Evolutionary conservation across 345 rosid species (phyloP).

Genomic region (Eutrema yunnanense): DNA sequence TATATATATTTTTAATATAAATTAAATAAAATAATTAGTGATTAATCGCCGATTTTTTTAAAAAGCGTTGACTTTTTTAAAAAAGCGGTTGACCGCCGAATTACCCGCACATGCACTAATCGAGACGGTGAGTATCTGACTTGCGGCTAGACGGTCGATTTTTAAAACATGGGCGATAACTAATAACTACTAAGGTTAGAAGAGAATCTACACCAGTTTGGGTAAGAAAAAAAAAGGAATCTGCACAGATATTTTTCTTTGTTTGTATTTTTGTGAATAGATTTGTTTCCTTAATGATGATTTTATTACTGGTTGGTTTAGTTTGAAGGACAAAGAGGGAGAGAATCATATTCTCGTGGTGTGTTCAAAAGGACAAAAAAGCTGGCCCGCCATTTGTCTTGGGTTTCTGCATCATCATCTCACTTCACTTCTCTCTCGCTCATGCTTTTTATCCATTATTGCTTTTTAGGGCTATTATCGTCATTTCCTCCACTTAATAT

Average conservation of each 20-base stretch:
- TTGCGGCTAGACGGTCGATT: no score
- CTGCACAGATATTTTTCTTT: not conserved
- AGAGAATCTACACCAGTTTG: slow-evolving; percentile 7
- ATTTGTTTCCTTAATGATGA: not conserved
- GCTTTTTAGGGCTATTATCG: not conserved
- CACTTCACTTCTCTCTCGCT: slow-evolving; percentile 31
- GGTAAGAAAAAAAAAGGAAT: no score
- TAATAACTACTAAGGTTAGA: not conserved
- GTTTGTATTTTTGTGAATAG: not conserved
- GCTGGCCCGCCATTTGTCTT: slow-evolving; percentile 32
- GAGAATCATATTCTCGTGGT: slow-evolving; percentile 26
- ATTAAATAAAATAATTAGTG: no score
- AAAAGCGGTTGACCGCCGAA: no score
- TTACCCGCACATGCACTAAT: no score
- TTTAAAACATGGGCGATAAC: not conserved
- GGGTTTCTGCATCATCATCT: slow-evolving; percentile 35
- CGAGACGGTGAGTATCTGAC: no score
- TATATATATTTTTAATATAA: no score
- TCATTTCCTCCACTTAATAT: not conserved
- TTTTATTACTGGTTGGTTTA: not conserved
- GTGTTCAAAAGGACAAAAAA: not conserved
- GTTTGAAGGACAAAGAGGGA: not conserved
- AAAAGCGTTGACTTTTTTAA: no score
- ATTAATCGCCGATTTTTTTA: no score
- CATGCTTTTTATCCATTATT: slow-evolving; percentile 29